Conservation (phyloP, 371 early-diverging fungal genomes). For the Mycotypha africana region DNA sequence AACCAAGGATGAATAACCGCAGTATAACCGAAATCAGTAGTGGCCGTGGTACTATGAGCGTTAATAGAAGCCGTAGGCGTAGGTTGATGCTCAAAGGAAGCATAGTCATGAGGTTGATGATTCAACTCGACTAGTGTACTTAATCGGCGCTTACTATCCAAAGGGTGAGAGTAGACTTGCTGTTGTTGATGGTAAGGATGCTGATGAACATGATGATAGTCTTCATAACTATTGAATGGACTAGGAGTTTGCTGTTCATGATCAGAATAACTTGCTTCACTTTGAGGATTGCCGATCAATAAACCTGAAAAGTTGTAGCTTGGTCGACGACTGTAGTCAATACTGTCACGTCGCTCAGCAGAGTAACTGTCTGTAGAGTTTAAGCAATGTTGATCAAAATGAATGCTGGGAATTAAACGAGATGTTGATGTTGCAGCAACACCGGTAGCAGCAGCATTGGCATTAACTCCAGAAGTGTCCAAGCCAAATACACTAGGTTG, state of each 20-base stretch:
- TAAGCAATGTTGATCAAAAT: too few relatives aligned
- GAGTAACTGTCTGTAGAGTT: too few relatives aligned
- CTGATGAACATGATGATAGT: slow-evolving; percentile 4
- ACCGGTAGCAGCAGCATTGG: too few relatives aligned
- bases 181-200: background rate
- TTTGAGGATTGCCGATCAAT: slow-evolving; percentile 10
- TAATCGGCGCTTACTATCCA: slow-evolving; percentile 16
- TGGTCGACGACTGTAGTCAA: slow-evolving; percentile 23
- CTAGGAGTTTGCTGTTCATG: slow-evolving; percentile 20
- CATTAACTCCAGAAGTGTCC: background rate
- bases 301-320: slow-evolving; percentile 27
- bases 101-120: too few relatives aligned
- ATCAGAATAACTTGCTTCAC: slow-evolving; percentile 19
- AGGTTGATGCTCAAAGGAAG: too few relatives aligned
- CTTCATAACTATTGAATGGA: slow-evolving; percentile 21
- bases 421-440: background rate
- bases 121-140: slow-evolving; percentile 13
- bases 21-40: slow-evolving; percentile 3
- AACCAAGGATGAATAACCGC: slow-evolving; percentile 10
- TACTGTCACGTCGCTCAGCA: slow-evolving; percentile 22
- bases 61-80: too few relatives aligned
- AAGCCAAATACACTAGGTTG: background rate
- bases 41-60: too few relatives aligned
- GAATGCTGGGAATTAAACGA: background rate
- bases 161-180: slow-evolving; percentile 7